Percentiles rank a stretch among this genome's conserved stretches.
Conservation (phyloP, 768 basidiomycete species). For the Rhodotorula diobovata region DNA sequence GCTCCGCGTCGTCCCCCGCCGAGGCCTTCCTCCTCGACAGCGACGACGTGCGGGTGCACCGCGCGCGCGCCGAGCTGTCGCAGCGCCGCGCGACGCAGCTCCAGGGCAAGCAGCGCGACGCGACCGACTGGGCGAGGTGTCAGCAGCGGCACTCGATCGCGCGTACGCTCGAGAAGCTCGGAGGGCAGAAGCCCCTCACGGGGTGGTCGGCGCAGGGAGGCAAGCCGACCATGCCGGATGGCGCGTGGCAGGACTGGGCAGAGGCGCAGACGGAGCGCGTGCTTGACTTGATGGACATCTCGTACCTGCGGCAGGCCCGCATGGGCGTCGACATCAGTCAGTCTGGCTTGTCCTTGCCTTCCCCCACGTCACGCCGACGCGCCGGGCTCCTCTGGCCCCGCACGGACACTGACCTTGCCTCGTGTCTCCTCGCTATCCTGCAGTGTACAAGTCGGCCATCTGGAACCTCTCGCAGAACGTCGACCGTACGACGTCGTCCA, state of each 20-base stretch:
- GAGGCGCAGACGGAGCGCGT: slow-evolving; percentile 88
- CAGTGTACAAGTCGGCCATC: slow-evolving; percentile 52
- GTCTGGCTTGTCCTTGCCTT: not conserved
- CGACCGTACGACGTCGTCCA: slow-evolving; percentile 78
- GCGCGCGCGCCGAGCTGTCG: slow-evolving; percentile 59
- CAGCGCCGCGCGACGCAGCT: slow-evolving; percentile 51
- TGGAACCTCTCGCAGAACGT: slow-evolving; percentile 98
- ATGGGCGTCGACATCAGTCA: slow-evolving; percentile 74
- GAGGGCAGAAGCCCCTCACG: slow-evolving; percentile 77
- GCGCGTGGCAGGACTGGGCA: slow-evolving; percentile 92
- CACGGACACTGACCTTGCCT: not conserved
- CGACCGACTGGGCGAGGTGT: slow-evolving; percentile 81
- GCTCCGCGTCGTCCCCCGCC: slow-evolving; percentile 80
- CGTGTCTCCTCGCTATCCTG: not conserved
- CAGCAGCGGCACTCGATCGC: slow-evolving; percentile 87
- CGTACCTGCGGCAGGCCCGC: slow-evolving; percentile 70
- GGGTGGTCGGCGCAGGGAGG: slow-evolving; percentile 74
- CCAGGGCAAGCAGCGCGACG: slow-evolving; percentile 60
- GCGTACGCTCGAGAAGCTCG: slow-evolving; percentile 74
- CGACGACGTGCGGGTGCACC: slow-evolving; percentile 86
- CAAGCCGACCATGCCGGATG: slow-evolving; percentile 72
- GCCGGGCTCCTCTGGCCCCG: no score
- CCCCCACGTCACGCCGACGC: not conserved
- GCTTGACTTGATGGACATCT: slow-evolving; percentile 92
- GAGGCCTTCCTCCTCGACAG: slow-evolving; percentile 87